phyloP scores from a whole-genome alignment of 2,329 filamentous ascomycete species.

The Mollisiaceae sp. region DNA sequence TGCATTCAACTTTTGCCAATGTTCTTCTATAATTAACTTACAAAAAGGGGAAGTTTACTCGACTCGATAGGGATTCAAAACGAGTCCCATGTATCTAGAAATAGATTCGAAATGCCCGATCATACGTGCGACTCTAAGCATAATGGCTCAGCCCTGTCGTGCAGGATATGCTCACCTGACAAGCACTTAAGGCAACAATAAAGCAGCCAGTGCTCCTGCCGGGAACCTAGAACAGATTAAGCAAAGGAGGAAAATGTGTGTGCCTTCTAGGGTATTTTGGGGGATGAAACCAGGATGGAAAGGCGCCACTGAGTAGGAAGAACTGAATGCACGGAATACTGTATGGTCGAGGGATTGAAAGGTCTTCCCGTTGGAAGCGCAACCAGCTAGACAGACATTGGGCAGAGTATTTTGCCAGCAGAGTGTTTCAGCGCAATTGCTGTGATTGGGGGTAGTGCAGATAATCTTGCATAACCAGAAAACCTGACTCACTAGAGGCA shows the following conservation, averaged over 20 bases:
- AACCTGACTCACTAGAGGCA: not conserved
- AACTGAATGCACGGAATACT: not conserved
- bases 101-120: not conserved
- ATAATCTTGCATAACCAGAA: not conserved
- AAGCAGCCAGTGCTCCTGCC: too few relatives aligned
- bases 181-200: too few relatives aligned
- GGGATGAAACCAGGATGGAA: slow-evolving; percentile 3
- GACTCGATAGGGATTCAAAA: slow-evolving; percentile 4
- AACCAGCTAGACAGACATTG: not conserved
- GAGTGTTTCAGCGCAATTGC: not conserved
- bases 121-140: not conserved
- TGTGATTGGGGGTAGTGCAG: not conserved
- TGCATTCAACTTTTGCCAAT: not conserved
- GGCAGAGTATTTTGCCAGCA: not conserved
- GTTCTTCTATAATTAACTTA: slow-evolving; percentile 2
- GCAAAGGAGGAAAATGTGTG: too few relatives aligned
- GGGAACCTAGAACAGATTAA: too few relatives aligned
- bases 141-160: not conserved
- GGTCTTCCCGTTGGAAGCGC: not conserved
- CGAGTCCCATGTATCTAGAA: not conserved
- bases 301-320: not conserved
- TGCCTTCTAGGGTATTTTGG: not conserved
- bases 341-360: slow-evolving; percentile 2
- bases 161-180: too few relatives aligned
- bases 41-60: not conserved